phyloP scores from a whole-genome alignment of 2,329 filamentous ascomycete species.

The Beauveria australis region DNA sequence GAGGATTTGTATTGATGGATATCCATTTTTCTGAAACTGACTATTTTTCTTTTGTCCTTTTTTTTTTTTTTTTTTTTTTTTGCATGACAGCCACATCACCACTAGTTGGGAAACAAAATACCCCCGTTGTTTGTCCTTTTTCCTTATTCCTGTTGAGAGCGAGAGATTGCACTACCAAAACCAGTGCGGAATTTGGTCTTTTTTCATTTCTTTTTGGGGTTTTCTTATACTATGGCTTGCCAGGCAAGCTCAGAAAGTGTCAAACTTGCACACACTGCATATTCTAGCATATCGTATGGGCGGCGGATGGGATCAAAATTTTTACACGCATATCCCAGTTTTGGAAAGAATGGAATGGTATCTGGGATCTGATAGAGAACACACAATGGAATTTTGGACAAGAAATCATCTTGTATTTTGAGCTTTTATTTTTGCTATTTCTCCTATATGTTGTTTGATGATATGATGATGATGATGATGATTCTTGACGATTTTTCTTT shows the following conservation, averaged over 20 bases:
- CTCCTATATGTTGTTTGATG: background rate
- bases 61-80: background rate
- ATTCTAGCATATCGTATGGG: background rate
- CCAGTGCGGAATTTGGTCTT: background rate
- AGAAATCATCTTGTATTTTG: background rate
- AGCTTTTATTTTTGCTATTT: background rate
- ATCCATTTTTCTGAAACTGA: background rate
- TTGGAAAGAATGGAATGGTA: background rate
- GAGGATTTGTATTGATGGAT: conserved; percentile 5
- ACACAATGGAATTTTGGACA: background rate
- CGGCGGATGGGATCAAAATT: too few relatives aligned
- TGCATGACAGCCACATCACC: background rate
- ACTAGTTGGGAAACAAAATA: conserved; percentile 22
- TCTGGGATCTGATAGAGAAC: background rate
- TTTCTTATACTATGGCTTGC: background rate
- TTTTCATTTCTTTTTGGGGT: background rate
- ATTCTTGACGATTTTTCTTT: background rate
- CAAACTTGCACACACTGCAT: background rate
- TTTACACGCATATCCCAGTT: background rate
- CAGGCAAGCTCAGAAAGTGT: background rate
- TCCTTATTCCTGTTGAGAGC: background rate
- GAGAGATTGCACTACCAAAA: background rate
- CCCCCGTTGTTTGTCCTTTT: conserved; percentile 15
- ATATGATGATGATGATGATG: background rate
- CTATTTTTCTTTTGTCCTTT: background rate